Base-by-base conservation (phyloP, 495 filamentous ascomycete genomes). In the Penicillium salamii region DNA sequence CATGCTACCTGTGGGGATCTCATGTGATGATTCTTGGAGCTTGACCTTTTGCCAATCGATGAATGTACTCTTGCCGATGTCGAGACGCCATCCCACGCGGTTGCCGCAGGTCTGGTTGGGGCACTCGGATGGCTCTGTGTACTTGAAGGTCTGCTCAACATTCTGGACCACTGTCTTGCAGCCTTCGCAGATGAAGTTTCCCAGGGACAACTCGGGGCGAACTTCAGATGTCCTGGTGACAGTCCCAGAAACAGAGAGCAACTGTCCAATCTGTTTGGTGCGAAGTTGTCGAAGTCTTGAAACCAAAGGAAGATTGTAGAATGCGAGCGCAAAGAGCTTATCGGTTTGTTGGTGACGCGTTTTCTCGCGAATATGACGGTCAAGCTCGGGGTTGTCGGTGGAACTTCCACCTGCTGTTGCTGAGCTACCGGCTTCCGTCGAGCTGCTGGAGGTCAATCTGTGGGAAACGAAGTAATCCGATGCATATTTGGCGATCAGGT, bases 11-110 rank as follows among this genome's bases (percentile, higher is more conserved):
- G 93, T 99, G 0, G 93, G 93, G 39, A 99, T 99, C 67, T 99
- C 93, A 14, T 91, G 91, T 43, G 89, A 93, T 65, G 96, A 97
- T 70, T 99, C 93, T 67, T 99, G 93, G 24, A 97, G 86, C 42
- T 95, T 84, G 18, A 97, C 88, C 65, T 97, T 97, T 55, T 99
- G 93, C 93, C 93, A 99, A 69, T 99, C 93, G 17, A 97, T 87
- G 60, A 99, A 99, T 2, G 91, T 96, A 63, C 91, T 96, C 66
- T 96, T 93, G 36, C 90, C 81, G 62, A 99, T 97, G 57, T 99
- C 92, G 5, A 99, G 74, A 19, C 90, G 83, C 93, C 93, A 99
- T 15, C 87, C 90, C 39, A 78, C 70, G 20, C 92, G 85, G 72
- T 99, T 99, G 47, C 82, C 82, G 62, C 93, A 99, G n/a, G 79